A percentile compares a stretch with the other conserved stretches of the same genome.
These are phyloP conservation scores for Buddleja alternifolia DNA, from an alignment of 257 asterid species.

Conservation along the genomic window DNA sequence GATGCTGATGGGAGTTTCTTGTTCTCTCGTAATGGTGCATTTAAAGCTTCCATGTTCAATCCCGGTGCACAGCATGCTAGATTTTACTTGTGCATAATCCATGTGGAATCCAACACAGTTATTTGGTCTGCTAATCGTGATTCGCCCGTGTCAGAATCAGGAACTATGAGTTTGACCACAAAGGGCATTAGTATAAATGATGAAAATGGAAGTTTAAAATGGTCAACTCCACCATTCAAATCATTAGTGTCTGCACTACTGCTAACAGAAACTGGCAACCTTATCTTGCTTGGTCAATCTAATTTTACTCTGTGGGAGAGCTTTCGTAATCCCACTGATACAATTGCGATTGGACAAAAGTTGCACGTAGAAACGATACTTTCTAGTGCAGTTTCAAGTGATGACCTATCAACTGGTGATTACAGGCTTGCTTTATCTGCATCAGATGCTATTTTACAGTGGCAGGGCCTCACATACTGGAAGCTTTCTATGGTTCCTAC, in stretches of 20 bases:
- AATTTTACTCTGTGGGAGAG: slow-evolving; percentile 72
- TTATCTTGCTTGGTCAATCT: slow-evolving; percentile 54
- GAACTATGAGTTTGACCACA: slow-evolving; percentile 40
- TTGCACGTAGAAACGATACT: slow-evolving; percentile 37
- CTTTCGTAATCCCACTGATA: slow-evolving; percentile 60
- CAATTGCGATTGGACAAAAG: slow-evolving; percentile 63
- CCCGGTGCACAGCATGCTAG: slow-evolving; percentile 41
- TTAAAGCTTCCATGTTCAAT: slow-evolving; percentile 57
- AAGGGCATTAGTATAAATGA: slow-evolving; percentile 45
- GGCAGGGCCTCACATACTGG: slow-evolving; percentile 60
- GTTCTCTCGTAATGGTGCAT: slow-evolving; percentile 55
- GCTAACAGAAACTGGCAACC: slow-evolving; percentile 61
- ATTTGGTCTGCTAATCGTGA: slow-evolving; percentile 78
- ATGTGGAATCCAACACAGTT: slow-evolving; percentile 52
- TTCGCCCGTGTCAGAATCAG: slow-evolving; percentile 52
- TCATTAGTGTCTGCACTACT: slow-evolving; percentile 41
- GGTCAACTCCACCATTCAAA: slow-evolving; percentile 57
- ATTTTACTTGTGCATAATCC: slow-evolving; percentile 64
- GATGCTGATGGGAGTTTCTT: slow-evolving; percentile 57
- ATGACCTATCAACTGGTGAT: slow-evolving; percentile 53
- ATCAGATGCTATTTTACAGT: slow-evolving; percentile 50
- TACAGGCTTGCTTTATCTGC: slow-evolving; percentile 44
- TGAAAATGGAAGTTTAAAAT: slow-evolving; percentile 37
- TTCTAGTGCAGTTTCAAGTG: slow-evolving; percentile 36
- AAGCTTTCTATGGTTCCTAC: slow-evolving; percentile 57